Conservation (phyloP, 2,329 filamentous ascomycete species). For the Laburnicola sp. region DNA sequence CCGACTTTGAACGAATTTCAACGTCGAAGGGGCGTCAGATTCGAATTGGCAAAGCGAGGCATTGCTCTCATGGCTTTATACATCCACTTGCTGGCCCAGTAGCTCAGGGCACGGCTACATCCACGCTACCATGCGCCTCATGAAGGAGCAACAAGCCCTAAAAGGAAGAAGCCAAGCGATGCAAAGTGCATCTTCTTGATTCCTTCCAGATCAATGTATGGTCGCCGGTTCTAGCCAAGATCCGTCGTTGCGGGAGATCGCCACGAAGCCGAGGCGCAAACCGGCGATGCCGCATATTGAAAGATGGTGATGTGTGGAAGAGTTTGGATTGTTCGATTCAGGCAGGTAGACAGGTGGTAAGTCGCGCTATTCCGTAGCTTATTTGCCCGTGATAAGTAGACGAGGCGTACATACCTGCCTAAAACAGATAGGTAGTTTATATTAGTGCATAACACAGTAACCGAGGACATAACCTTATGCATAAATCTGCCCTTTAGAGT, state of each 20-base stretch:
- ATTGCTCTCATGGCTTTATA: not conserved
- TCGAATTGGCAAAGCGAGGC: not conserved
- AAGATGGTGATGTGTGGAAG: not conserved
- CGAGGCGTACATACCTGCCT: not conserved
- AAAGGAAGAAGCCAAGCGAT: constrained; percentile 8
- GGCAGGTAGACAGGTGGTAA: constrained; percentile 1
- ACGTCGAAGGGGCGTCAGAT: too few species aligned
- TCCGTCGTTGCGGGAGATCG: constrained; percentile 2
- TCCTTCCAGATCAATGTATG: constrained; percentile 7
- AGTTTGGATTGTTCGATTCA: not conserved
- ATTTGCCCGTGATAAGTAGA: not conserved
- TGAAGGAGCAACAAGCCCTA: not conserved
- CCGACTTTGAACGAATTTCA: not conserved
- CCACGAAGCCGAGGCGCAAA: not conserved
- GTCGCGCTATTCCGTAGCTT: not conserved
- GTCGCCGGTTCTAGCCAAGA: not conserved
- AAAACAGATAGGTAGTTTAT: not conserved
- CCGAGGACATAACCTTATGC: too few species aligned
- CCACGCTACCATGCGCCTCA: not conserved
- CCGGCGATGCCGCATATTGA: not conserved
- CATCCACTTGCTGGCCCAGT: not conserved
- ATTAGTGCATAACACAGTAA: not conserved
- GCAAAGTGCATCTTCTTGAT: constrained; percentile 1
- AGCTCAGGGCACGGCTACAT: not conserved
- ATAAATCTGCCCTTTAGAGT: too few species aligned